A percentile compares a stretch with the other conserved stretches of the same genome.
phyloP scores from a whole-genome alignment of 257 asterid genomes.

The Rhazya stricta region DNA sequence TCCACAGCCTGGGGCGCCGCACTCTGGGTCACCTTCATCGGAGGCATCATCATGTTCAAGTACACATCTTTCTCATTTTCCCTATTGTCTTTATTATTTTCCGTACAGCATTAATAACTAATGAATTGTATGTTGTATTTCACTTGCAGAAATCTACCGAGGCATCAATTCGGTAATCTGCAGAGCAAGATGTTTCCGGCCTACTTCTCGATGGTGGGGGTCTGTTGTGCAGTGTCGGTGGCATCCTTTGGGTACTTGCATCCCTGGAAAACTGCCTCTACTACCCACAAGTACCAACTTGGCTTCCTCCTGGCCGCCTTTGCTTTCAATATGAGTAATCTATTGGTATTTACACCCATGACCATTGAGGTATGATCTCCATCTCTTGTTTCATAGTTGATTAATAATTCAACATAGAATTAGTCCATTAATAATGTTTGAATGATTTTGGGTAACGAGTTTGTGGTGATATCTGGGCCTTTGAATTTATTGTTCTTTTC shows the following conservation, averaged over 20 bases:
- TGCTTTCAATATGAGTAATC: conserved; percentile 88
- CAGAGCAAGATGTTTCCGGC: conserved; percentile 99
- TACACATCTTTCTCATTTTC: conserved; percentile 16
- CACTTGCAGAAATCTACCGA: conserved; percentile 69
- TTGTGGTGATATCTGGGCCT: not conserved
- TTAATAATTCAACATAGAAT: not conserved
- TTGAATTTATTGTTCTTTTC: not conserved
- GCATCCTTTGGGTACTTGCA: conserved; percentile 87
- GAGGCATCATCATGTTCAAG: conserved; percentile 99
- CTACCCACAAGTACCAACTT: conserved; percentile 77
- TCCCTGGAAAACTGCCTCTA: conserved; percentile 78
- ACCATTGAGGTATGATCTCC: conserved; percentile 68
- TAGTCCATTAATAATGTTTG: not conserved
- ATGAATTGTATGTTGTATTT: not conserved
- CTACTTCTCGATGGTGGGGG: conserved; percentile 90
- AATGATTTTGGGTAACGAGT: not conserved
- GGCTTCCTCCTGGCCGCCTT: conserved; percentile 82
- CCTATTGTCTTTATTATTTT: not conserved
- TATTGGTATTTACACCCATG: conserved; percentile 85
- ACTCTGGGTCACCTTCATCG: conserved; percentile 96
- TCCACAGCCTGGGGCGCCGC: conserved; percentile 98
- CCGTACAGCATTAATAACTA: not conserved
- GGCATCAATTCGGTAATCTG: conserved; percentile 95
- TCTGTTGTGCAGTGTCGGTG: conserved; percentile 78
- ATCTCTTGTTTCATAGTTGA: not conserved